Base-by-base conservation (phyloP, 2,329 filamentous ascomycete genomes). In the Hymenoscyphus occultus region DNA sequence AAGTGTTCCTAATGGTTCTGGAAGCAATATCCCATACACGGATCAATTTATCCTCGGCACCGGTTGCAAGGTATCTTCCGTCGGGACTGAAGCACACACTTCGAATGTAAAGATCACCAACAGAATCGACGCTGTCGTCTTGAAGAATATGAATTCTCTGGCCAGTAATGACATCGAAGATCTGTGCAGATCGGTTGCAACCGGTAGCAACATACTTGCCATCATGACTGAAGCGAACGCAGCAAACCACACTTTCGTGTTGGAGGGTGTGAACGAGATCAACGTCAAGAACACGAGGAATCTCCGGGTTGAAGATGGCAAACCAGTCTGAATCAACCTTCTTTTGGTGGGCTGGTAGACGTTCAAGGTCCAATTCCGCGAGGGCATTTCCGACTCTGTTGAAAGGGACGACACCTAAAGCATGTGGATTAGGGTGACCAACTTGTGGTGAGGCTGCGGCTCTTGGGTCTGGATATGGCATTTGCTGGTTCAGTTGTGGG, bases 61-160 rank as follows among this genome's bases (percentile, higher is more conserved):
- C 95, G 16, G 95, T 99, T 4, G 95, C 95, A 40, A 99, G 85
- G 73, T 92, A 97, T 74, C 90, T 90, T 67, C 95, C 94, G 77
- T 98, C 93, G 13, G 95, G 95, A 76, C 94, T 98, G 83, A 99
- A 99, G 83, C 95, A 99, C 63, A 99, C 95, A 74, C 94, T 98
- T 72, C 95, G 84, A 73, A 99, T 99, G 78, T 98, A 99, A 39
- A 99, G 83, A 78, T 99, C 95, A 35, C 94, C 93, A 63, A 91
- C 89, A 72, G 93, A 88, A 71, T 96, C 92, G 57, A 93, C 91
- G 57, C 84, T 90, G 72, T 94, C 90, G 73, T 99, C 95, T 77
- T 97, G 92, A 40, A 98, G 82, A 65, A 95, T 90, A 71, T 92
- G 95, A 62, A 98, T 88, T 77, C 94, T 95, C 71, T 92, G 87